phyloP scores from a whole-genome alignment of 1,284 basidiomycete genomes.

The Cutaneotrichosporon curvatum region DNA sequence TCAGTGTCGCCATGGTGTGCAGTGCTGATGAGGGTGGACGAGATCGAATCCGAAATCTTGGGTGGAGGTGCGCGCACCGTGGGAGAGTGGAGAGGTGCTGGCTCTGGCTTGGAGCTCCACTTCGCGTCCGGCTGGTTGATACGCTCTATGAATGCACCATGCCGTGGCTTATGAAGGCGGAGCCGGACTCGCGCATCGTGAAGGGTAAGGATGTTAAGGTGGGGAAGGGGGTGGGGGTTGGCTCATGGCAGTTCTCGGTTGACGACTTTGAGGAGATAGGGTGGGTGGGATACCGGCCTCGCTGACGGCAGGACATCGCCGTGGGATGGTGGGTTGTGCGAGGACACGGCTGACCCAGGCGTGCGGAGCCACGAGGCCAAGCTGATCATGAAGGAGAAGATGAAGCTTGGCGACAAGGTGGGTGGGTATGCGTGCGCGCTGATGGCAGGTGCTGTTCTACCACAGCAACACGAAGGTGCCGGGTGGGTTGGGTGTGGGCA shows the following conservation, averaged over 20 bases:
- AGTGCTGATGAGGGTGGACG: background rate
- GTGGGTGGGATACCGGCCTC: slow-evolving; percentile 17
- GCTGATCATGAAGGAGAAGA: slow-evolving; percentile 78
- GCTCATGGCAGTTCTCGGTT: slow-evolving; percentile 65
- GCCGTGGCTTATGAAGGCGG: slow-evolving; percentile 82
- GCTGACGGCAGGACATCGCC: slow-evolving; percentile 55
- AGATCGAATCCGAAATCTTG: slow-evolving; percentile 10
- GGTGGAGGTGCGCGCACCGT: slow-evolving; percentile 18
- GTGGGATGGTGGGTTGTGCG: slow-evolving; percentile 66
- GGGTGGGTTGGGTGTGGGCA: slow-evolving; percentile 48
- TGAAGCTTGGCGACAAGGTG: slow-evolving; percentile 77
- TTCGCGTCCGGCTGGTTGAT: background rate
- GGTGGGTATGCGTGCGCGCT: slow-evolving; percentile 13
- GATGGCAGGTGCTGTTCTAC: slow-evolving; percentile 58
- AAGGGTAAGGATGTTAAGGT: slow-evolving; percentile 89
- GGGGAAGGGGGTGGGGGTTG: slow-evolving; percentile 11
- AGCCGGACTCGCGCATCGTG: slow-evolving; percentile 76
- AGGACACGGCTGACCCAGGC: slow-evolving; percentile 19
- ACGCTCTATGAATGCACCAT: slow-evolving; percentile 18
- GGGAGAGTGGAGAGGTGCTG: slow-evolving; percentile 8
- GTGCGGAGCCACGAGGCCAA: slow-evolving; percentile 78
- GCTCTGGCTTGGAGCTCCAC: background rate
- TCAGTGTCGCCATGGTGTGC: slow-evolving; percentile 13
- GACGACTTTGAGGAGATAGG: slow-evolving; percentile 71
- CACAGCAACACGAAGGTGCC: slow-evolving; percentile 89